These are phyloP conservation scores for Ceratobasidium sp. DNA, from an alignment of 1,284 basidiomycete genomes.

Conservation along the genomic window DNA sequence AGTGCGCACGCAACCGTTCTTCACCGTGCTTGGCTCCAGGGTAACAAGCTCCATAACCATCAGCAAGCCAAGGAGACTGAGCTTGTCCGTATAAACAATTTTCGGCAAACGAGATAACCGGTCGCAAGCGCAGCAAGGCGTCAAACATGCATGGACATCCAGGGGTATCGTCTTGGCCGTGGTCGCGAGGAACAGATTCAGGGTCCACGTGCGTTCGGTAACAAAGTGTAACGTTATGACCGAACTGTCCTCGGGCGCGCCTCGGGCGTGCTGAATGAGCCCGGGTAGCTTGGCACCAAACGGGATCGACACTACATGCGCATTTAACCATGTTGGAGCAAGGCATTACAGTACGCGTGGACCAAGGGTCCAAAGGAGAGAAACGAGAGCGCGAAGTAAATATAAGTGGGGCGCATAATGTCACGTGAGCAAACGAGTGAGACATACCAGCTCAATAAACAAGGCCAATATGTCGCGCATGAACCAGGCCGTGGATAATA, in stretches of 20 bases:
- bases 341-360: too few species aligned
- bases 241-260: background rate
- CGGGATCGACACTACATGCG: background rate
- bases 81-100: too few species aligned
- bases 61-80: background rate
- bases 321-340: background rate
- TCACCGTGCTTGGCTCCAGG: background rate
- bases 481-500: too few species aligned
- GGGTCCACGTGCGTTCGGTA: background rate
- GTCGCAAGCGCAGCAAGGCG: too few species aligned
- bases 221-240: slow-evolving; percentile 1
- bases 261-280: background rate
- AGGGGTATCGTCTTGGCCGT: background rate
- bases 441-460: too few species aligned
- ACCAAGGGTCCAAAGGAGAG: too few species aligned
- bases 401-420: too few species aligned
- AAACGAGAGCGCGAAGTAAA: too few species aligned
- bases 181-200: background rate
- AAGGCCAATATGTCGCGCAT: too few species aligned
- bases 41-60: background rate
- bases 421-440: too few species aligned
- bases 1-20: slow-evolving; percentile 50
- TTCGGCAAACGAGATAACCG: background rate
- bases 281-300: background rate
- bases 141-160: background rate